Percentiles rank a stretch among this genome's conserved stretches.
Conservation (phyloP, 345 rosid genomes). For the Lumnitzera racemosa region DNA sequence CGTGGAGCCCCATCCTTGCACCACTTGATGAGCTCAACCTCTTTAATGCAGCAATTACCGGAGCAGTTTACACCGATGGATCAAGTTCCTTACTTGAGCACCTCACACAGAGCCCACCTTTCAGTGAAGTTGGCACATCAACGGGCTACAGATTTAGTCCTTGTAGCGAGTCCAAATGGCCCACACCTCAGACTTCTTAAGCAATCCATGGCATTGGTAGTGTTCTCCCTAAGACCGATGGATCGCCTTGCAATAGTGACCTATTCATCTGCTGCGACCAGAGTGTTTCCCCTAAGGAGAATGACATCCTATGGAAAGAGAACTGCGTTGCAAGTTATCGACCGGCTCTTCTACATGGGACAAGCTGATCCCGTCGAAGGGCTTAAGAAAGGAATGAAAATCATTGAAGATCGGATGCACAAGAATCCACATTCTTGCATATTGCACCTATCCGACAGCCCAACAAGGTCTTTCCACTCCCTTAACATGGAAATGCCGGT, state of each 20-base stretch:
- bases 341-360: conserved; percentile 73
- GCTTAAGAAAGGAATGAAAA: conserved; percentile 62
- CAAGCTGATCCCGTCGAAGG: conserved; percentile 78
- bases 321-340: conserved; percentile 67
- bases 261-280: conserved; percentile 69
- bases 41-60: conserved; percentile 23
- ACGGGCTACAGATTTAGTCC: conserved; percentile 56
- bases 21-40: conserved; percentile 23
- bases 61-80: conserved; percentile 11
- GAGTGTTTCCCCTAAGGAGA: conserved; percentile 72
- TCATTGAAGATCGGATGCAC: conserved; percentile 72
- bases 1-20: conserved; percentile 13
- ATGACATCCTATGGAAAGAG: conserved; percentile 81
- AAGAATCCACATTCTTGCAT: conserved; percentile 58
- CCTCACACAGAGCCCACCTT: conserved; percentile 40
- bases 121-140: conserved; percentile 53
- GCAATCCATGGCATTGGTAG: conserved; percentile 77
- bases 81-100: conserved; percentile 17
- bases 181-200: conserved; percentile 73
- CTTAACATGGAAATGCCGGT: conserved; percentile 37
- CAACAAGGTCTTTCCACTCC: conserved; percentile 44
- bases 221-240: conserved; percentile 58
- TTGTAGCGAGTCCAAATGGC: conserved; percentile 72
- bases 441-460: conserved; percentile 64
- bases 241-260: conserved; percentile 81